Conservation (phyloP, 495 filamentous ascomycete species). For the Talaromyces liani region DNA sequence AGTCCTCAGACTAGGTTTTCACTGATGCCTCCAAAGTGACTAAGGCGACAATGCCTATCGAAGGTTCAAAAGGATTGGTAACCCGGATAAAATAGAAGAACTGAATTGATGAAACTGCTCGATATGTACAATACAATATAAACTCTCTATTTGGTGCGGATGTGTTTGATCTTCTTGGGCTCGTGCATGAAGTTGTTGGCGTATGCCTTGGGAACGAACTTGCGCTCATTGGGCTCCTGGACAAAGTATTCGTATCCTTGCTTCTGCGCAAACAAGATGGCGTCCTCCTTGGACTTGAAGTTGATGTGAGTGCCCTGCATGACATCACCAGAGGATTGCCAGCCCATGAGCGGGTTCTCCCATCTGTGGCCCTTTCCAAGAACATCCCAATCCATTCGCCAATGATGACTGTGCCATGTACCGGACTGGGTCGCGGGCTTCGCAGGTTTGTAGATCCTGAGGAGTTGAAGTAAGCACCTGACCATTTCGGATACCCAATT, state of each 20-base stretch:
- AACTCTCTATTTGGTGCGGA: conserved; percentile 77
- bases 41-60: not conserved
- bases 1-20: not conserved
- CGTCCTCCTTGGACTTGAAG: conserved; percentile 93
- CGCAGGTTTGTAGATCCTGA: conserved; percentile 78
- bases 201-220: conserved; percentile 85
- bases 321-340: conserved; percentile 89
- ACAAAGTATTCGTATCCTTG: conserved; percentile 99
- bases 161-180: conserved; percentile 78
- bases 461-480: not conserved
- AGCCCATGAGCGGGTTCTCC: conserved; percentile 98
- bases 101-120: conserved; percentile 1
- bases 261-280: conserved; percentile 92
- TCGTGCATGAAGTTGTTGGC: conserved; percentile 91
- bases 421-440: conserved; percentile 96
- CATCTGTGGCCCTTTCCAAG: conserved; percentile 82
- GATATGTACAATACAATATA: conserved; percentile 38
- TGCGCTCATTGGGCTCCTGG: conserved; percentile 87
- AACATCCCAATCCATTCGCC: conserved; percentile 99
- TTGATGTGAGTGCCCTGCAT: conserved; percentile 87
- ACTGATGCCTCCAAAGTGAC: not conserved
- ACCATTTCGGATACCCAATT: conserved; percentile 13
- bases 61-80: not conserved
- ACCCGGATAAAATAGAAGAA: not conserved
- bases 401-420: conserved; percentile 69